Base-by-base conservation (phyloP, 805 yeast genomes). In the Wickerhamomyces canadensis region DNA sequence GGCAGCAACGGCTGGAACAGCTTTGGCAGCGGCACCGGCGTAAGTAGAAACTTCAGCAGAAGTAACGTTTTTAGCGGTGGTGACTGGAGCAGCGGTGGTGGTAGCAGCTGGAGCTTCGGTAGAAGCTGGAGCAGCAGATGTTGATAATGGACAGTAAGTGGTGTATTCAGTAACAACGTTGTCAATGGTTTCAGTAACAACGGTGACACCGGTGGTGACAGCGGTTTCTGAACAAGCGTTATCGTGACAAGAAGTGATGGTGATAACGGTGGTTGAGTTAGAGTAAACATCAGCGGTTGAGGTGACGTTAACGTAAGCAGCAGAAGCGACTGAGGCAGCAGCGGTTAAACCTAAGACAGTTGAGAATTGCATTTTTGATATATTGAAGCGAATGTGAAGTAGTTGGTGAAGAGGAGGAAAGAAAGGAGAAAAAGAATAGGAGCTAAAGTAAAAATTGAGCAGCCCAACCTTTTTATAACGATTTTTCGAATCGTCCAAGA, bases 1-100 rank as follows among this genome's bases (percentile, higher is more conserved):
- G 53, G 70, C 72, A 55, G 70, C 70, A 47, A 62, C 68, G 53
- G 70, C 70, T 62, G 71, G 70, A 42, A 62, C 58, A 43, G 66
- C 67, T 54, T 55, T 61, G 38, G 52, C 69, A 47, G 72, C 74
- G 48, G 65, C 72, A 64, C 66, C 71, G 43, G 59, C 55, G 63
- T 47, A 64, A 37, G 65, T 45, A 39, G 62, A 40, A 33, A 66
- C 37, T 17, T 37, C 36, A 15, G 43, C 43, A 28, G 57, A 28
- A 37, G 55, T 45, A 15, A 38, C 39, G 49, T 38, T 42, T 17
- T 36, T 19, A 22, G 43, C 35, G 33, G 52, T 36, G 35, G 42
- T 43, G 33, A 33, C 17, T 27, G 30, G 26, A 18, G 43, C 35
- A 11, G 49, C 35, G 17, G 41, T 31, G n/a, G 45, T 35, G 27